Conservation (phyloP, 2,329 filamentous ascomycete species). For the Zymoseptoria brevis region DNA sequence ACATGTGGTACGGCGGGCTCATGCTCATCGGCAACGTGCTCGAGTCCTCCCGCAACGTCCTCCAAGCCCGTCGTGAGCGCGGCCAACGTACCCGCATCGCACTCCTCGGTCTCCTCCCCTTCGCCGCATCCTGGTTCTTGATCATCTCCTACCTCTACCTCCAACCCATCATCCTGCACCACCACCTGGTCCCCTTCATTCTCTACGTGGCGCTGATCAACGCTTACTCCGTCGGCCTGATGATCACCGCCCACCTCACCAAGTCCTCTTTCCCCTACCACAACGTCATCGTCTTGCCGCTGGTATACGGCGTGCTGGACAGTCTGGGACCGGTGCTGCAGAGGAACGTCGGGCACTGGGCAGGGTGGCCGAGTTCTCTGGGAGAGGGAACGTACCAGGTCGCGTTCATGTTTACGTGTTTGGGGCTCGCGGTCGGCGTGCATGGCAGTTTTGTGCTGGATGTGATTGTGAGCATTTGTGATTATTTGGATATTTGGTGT, state of each 20-base stretch:
- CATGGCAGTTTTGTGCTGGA: constrained; percentile 97
- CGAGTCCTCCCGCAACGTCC: constrained; percentile 72
- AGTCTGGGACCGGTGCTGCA: constrained; percentile 63
- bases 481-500: constrained; percentile 97
- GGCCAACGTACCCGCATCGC: constrained; percentile 66
- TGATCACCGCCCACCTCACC: constrained; percentile 90
- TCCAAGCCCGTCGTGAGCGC: constrained; percentile 66
- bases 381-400: constrained; percentile 72
- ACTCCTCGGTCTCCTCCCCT: constrained; percentile 74
- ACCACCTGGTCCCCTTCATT: constrained; percentile 81
- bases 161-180: constrained; percentile 72
- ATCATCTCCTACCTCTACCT: constrained; percentile 73
- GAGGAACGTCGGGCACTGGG: constrained; percentile 32
- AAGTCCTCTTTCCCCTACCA: constrained; percentile 82
- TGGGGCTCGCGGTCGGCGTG: constrained; percentile 79
- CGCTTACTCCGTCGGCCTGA: constrained; percentile 81
- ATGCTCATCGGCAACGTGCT: constrained; percentile 80
- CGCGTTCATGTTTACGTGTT: constrained; percentile 79
- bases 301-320: constrained; percentile 72
- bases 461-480: constrained; percentile 94
- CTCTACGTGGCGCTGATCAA: constrained; percentile 86
- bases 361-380: constrained; percentile 67
- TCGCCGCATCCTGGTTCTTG: constrained; percentile 68
- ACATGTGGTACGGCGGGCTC: constrained; percentile 74
- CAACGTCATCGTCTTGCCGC: constrained; percentile 73